A percentile compares a stretch with the other conserved stretches of the same genome.
These are phyloP conservation scores for Lolium multiflorum DNA, from an alignment of 176 grass and related monocot species.

Conservation along the genomic window DNA sequence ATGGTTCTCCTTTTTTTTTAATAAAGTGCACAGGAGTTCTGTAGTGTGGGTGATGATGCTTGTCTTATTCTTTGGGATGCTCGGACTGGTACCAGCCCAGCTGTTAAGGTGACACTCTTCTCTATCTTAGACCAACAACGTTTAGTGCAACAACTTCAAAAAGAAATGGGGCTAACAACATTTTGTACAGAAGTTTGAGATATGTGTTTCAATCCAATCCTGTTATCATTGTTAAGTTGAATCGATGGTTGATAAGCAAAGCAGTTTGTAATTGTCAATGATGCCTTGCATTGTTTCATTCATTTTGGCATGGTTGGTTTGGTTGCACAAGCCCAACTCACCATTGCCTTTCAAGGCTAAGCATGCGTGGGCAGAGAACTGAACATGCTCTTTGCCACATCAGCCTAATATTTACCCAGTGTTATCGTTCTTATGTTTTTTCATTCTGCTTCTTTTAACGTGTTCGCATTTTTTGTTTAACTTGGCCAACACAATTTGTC, in stretches of 20 bases:
- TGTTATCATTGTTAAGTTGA: neutral
- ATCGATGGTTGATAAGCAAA: neutral
- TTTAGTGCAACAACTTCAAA: neutral
- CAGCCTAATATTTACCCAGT: conserved; percentile 11
- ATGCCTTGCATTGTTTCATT: neutral
- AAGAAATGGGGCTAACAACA: neutral
- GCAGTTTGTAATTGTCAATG: conserved; percentile 6
- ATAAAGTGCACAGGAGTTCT: conserved; percentile 92
- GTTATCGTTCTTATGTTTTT: neutral
- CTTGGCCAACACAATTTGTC: neutral
- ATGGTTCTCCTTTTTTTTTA: conserved; percentile 9
- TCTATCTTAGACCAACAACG: conserved; percentile 20
- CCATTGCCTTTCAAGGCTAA: neutral
- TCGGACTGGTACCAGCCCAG: conserved; percentile 73
- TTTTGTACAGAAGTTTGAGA: neutral
- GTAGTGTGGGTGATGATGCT: conserved; percentile 96
- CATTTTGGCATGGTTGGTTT: conserved; percentile 13
- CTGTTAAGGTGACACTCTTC: conserved; percentile 70
- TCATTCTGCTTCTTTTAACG: conserved; percentile 5
- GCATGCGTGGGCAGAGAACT: neutral
- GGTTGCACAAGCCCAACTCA: neutral
- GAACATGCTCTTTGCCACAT: neutral
- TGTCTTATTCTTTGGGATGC: conserved; percentile 98
- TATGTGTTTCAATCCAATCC: conserved; percentile 4
- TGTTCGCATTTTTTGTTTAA: conserved; percentile 1